These are phyloP conservation scores for Apiotrichum siamense DNA, from an alignment of 1,284 basidiomycete species.

Conservation along the genomic window DNA sequence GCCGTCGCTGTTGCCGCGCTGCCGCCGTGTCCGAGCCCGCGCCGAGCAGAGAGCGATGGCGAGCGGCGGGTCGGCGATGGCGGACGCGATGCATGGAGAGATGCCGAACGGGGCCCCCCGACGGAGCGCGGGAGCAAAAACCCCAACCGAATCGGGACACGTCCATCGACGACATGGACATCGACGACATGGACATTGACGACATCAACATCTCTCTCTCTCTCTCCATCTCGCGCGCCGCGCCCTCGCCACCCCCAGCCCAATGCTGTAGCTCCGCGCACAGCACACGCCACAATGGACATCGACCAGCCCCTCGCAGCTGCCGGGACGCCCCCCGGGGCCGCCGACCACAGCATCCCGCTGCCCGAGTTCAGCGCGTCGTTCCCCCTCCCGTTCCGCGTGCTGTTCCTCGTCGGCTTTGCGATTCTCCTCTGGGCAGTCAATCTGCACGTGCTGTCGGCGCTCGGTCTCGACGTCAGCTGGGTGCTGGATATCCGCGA, in stretches of 20 bases:
- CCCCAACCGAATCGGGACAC: too few relatives aligned
- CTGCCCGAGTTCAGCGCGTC: conserved; percentile 53
- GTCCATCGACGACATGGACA: too few relatives aligned
- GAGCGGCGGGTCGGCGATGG: too few relatives aligned
- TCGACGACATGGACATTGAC: too few relatives aligned
- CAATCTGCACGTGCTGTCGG: conserved; percentile 74
- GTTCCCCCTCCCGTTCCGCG: conserved; percentile 77
- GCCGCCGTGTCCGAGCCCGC: too few relatives aligned
- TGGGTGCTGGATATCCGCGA: conserved; percentile 53
- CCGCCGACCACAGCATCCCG: too few relatives aligned
- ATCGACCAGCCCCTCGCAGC: conserved; percentile 41
- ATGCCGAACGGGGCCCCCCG: too few relatives aligned
- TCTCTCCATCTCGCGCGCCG: not conserved
- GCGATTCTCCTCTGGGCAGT: conserved; percentile 75
- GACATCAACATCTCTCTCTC: not conserved
- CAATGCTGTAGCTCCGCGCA: not conserved
- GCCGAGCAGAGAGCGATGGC: too few relatives aligned
- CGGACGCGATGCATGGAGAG: too few relatives aligned
- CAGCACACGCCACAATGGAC: conserved; percentile 40
- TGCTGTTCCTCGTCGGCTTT: conserved; percentile 63
- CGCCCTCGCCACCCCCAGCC: not conserved
- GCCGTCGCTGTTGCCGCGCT: too few relatives aligned
- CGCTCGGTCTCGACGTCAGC: conserved; percentile 66
- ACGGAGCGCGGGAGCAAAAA: too few relatives aligned
- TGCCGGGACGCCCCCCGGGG: not conserved